Conservation (phyloP, 1,284 basidiomycete species). For the Volvariella volvacea region DNA sequence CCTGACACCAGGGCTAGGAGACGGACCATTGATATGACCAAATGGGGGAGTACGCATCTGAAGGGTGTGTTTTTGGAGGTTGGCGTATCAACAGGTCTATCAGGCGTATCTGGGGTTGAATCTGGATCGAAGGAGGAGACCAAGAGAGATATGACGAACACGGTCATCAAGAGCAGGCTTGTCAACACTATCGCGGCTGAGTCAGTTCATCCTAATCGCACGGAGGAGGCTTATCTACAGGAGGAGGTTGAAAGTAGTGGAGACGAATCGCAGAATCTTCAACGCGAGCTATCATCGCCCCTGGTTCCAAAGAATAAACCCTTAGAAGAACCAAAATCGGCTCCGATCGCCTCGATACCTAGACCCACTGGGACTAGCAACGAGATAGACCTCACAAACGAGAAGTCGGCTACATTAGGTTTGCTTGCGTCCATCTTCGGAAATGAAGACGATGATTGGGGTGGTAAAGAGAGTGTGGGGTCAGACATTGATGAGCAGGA, state of each 20-base stretch:
- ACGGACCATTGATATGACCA: slow-evolving; percentile 38
- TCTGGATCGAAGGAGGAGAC: no score
- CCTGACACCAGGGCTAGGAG: slow-evolving; percentile 34
- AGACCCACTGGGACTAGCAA: neutral
- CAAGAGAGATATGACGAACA: no score
- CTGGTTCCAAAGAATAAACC: no score
- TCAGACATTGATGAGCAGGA: slow-evolving; percentile 44
- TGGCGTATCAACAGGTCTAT: slow-evolving; percentile 17
- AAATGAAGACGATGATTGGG: slow-evolving; percentile 40
- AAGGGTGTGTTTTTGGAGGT: slow-evolving; percentile 59
- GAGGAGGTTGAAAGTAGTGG: no score
- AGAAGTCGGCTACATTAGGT: slow-evolving; percentile 40
- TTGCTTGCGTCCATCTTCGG: slow-evolving; percentile 32
- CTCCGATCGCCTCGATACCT: no score
- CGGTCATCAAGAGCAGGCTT: no score
- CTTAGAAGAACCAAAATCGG: no score
- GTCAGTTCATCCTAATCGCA: no score
- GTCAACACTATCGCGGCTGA: no score
- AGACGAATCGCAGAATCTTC: no score
- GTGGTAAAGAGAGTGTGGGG: slow-evolving; percentile 44
- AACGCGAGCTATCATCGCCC: no score
- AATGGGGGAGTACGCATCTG: slow-evolving; percentile 48
- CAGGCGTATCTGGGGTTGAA: slow-evolving; percentile 3
- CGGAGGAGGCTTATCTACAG: no score
- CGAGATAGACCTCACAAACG: slow-evolving; percentile 30